A percentile compares a stretch with the other conserved stretches of the same genome.
phyloP scores from a whole-genome alignment of 192 early-diverging fungal species.

The Dissophora ornata region DNA sequence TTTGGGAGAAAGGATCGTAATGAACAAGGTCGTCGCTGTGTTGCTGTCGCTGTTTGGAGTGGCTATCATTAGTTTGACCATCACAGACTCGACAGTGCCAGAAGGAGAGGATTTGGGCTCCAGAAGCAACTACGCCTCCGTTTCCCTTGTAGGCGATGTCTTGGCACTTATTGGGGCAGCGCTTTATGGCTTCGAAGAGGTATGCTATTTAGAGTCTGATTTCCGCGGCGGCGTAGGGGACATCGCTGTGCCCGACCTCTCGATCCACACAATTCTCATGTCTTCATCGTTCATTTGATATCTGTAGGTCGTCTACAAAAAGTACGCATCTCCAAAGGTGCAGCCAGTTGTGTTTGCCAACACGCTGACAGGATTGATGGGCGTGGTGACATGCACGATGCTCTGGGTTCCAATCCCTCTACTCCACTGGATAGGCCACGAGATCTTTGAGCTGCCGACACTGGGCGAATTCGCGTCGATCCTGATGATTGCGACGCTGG shows the following conservation, averaged over 20 bases:
- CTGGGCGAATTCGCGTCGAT: constrained; percentile 63
- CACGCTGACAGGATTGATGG: constrained; percentile 76
- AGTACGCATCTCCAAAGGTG: constrained; percentile 70
- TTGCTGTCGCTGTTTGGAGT: constrained; percentile 77
- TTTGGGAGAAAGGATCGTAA: constrained; percentile 70
- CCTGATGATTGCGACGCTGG: constrained; percentile 72
- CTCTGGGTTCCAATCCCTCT: constrained; percentile 81
- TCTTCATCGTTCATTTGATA: neutral
- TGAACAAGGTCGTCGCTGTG: constrained; percentile 72
- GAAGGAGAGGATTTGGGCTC: constrained; percentile 18
- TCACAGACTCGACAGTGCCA: neutral
- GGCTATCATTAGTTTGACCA: constrained; percentile 68
- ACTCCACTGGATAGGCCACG: constrained; percentile 69
- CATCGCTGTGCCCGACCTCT: neutral
- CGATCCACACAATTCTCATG: neutral
- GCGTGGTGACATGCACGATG: constrained; percentile 71
- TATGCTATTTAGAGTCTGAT: neutral
- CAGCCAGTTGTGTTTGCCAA: constrained; percentile 80
- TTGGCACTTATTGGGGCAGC: constrained; percentile 73
- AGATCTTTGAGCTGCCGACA: constrained; percentile 75
- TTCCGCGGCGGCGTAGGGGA: neutral
- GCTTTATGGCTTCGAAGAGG: constrained; percentile 81
- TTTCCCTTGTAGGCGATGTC: constrained; percentile 65
- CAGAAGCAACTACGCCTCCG: neutral
- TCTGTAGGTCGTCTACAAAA: constrained; percentile 77